These are phyloP conservation scores for Macrolepiota dolichaula DNA, from an alignment of 768 basidiomycete genomes.

Conservation along the genomic window DNA sequence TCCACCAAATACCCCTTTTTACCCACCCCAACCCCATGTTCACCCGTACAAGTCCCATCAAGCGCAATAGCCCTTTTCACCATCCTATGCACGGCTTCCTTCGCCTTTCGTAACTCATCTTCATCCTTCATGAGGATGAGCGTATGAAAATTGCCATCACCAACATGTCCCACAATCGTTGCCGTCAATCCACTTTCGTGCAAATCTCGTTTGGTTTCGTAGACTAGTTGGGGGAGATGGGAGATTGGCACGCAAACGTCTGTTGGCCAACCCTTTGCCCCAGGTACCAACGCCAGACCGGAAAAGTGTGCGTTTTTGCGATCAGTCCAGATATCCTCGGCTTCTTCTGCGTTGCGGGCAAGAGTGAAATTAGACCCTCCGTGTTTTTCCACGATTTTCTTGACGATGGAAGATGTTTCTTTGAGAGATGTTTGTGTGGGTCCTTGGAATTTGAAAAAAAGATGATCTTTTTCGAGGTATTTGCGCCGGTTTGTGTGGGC, in stretches of 20 bases:
- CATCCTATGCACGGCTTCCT: constrained; percentile 54
- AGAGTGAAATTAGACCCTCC: constrained; percentile 68
- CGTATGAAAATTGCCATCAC: constrained; percentile 58
- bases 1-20: constrained; percentile 78
- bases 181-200: constrained; percentile 50
- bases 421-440: constrained; percentile 53
- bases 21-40: constrained; percentile 86
- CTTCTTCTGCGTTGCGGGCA: constrained; percentile 61
- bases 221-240: constrained; percentile 58
- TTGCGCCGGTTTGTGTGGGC: constrained; percentile 38
- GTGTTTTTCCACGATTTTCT: constrained; percentile 56
- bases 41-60: constrained; percentile 82
- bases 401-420: constrained; percentile 59
- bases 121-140: constrained; percentile 56
- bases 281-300: constrained; percentile 53
- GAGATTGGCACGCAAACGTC: constrained; percentile 79
- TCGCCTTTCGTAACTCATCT: constrained; percentile 41
- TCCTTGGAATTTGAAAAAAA: constrained; percentile 90
- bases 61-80: constrained; percentile 64
- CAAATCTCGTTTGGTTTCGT: constrained; percentile 73
- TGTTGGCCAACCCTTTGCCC: constrained; percentile 61
- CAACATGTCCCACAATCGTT: constrained; percentile 74
- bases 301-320: constrained; percentile 65
- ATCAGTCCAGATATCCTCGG: constrained; percentile 69
- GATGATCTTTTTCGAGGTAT: constrained; percentile 62